Evolutionary conservation across 148 eudicot species (phyloP).

Genomic region (Amaranthus cruentus): DNA sequence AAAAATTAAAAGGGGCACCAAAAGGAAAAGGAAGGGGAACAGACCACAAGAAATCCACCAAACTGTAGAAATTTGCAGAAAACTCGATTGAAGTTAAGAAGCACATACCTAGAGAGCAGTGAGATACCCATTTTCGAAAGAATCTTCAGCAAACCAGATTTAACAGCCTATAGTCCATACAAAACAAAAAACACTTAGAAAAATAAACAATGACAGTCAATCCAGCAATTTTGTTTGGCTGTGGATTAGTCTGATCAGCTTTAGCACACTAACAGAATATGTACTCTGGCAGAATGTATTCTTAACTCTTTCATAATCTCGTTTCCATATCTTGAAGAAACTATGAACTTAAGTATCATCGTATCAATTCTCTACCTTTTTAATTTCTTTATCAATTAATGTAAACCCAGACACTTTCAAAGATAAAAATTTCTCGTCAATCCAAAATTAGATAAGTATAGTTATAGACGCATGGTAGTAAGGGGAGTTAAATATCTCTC

Average conservation of each 20-base stretch:
- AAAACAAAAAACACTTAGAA: neutral
- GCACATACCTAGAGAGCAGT: constrained; percentile 82
- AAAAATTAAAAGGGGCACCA: neutral
- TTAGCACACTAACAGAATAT: neutral
- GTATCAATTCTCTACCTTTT: too few species aligned
- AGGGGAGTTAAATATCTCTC: too few species aligned
- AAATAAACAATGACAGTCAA: too few species aligned
- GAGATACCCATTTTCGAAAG: constrained; percentile 99
- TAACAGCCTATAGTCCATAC: constrained; percentile 57
- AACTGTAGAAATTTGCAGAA: neutral
- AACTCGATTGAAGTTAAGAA: constrained; percentile 7
- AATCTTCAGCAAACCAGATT: constrained; percentile 80
- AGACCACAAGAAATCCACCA: constrained; percentile 8
- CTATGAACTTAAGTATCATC: too few species aligned
- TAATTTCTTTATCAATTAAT: too few species aligned
- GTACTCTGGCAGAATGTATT: too few species aligned
- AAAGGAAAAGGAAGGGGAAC: constrained; percentile 4
- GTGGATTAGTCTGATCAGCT: neutral
- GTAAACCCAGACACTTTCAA: too few species aligned
- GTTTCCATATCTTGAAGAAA: too few species aligned
- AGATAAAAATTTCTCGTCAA: too few species aligned
- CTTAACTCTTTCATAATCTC: too few species aligned
- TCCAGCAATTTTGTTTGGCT: neutral
- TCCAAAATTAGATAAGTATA: too few species aligned
- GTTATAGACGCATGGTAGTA: too few species aligned